Percentiles rank a stretch among this genome's conserved stretches.
Conservation (phyloP, 1,284 basidiomycete species). For the Sphagnurus paluster region DNA sequence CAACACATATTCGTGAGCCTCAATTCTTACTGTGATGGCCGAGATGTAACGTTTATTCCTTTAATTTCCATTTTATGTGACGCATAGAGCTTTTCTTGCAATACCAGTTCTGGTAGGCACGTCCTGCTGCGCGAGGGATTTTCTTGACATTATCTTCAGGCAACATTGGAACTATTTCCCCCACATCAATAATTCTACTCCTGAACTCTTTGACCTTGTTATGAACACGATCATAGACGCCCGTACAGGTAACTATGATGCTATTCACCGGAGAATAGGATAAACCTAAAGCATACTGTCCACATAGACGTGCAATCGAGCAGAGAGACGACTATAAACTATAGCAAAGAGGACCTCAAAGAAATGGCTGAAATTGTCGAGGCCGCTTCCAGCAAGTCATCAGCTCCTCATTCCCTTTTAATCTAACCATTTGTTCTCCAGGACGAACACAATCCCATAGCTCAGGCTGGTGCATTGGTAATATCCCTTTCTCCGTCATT, state of each 20-base stretch:
- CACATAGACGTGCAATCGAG: slow-evolving; percentile 24
- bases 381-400: slow-evolving; percentile 10
- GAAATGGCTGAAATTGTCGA: slow-evolving; percentile 22
- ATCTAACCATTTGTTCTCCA: neutral
- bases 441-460: neutral
- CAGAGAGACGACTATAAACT: slow-evolving; percentile 19
- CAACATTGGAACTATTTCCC: slow-evolving; percentile 25
- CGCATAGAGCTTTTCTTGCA: slow-evolving; percentile 23
- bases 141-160: slow-evolving; percentile 12
- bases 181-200: slow-evolving; percentile 11
- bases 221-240: slow-evolving; percentile 20
- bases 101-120: slow-evolving; percentile 27
- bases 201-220: slow-evolving; percentile 15
- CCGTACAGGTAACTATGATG: slow-evolving; percentile 21
- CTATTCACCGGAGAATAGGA: neutral
- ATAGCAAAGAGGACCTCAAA: slow-evolving; percentile 17
- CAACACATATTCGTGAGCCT: slow-evolving; percentile 21
- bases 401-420: neutral
- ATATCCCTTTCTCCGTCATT: neutral
- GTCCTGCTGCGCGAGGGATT: neutral
- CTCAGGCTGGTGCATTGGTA: slow-evolving; percentile 24
- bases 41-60: too few relatives aligned
- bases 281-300: neutral
- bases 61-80: neutral
- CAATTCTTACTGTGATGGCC: neutral